Conservation (phyloP, 257 asterid genomes). For the Petrea volubilis region DNA sequence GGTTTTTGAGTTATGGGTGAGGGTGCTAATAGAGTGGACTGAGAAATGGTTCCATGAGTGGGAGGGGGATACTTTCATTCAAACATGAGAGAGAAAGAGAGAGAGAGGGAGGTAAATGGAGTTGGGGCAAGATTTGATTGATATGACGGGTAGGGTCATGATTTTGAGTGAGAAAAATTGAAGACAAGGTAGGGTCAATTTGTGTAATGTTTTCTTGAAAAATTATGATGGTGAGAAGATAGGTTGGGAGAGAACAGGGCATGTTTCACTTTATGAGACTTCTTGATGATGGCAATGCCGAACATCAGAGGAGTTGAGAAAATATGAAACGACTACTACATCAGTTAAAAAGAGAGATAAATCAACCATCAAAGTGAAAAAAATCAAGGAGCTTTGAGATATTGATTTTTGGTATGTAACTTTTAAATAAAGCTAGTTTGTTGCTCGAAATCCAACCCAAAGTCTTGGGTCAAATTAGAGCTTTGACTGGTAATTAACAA, state of each 20-base stretch:
- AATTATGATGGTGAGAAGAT: slow-evolving; percentile 20
- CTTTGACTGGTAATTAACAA: no score
- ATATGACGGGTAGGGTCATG: slow-evolving; percentile 59
- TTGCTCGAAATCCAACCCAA: no score
- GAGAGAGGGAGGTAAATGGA: slow-evolving; percentile 34
- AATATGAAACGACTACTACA: slow-evolving; percentile 2
- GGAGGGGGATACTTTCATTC: slow-evolving; percentile 9
- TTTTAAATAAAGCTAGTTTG: background rate
- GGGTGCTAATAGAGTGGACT: background rate
- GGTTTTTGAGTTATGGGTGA: background rate
- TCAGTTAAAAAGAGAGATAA: background rate
- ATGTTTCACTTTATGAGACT: slow-evolving; percentile 33
- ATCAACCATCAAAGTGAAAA: slow-evolving; percentile 3
- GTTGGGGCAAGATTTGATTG: slow-evolving; percentile 57
- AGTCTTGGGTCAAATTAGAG: no score
- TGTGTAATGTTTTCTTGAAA: slow-evolving; percentile 27
- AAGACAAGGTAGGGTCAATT: slow-evolving; percentile 48
- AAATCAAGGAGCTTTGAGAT: background rate
- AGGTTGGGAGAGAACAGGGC: slow-evolving; percentile 17
- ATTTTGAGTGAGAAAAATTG: slow-evolving; percentile 36
- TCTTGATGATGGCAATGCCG: slow-evolving; percentile 21
- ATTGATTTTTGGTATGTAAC: background rate
- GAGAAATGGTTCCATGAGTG: slow-evolving; percentile 4
- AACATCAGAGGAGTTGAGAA: background rate
- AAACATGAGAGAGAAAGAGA: slow-evolving; percentile 12